A percentile compares a stretch with the other conserved stretches of the same genome.
Evolutionary conservation across 345 rosid genomes (phyloP).

Genomic region (Gossypium raimondii): DNA sequence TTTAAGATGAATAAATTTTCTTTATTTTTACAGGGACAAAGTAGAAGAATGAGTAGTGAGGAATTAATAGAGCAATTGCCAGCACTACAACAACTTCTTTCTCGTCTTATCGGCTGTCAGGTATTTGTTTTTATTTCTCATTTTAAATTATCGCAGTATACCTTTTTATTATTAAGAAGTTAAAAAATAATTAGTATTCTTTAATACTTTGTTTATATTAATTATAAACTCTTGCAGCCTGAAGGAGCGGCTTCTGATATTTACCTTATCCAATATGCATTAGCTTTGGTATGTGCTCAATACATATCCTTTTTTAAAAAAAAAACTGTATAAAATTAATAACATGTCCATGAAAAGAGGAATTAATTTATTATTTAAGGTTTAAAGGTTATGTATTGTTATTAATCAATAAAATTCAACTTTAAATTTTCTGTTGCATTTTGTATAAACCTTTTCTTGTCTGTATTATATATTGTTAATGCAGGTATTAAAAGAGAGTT

Average conservation of each 20-base stretch:
- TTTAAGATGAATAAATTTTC: neutral
- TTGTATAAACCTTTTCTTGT: neutral
- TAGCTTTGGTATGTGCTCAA: slow-evolving; percentile 59
- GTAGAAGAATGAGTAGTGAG: slow-evolving; percentile 54
- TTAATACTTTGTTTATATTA: too few relatives aligned
- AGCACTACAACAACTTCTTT: slow-evolving; percentile 86
- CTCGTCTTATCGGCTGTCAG: slow-evolving; percentile 76
- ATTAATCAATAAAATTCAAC: too few relatives aligned
- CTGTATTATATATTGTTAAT: neutral
- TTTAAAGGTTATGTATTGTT: too few relatives aligned
- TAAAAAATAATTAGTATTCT: too few relatives aligned
- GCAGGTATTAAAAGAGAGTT: slow-evolving; percentile 88
- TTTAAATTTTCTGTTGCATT: too few relatives aligned
- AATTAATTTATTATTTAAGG: too few relatives aligned
- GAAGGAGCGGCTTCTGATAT: slow-evolving; percentile 78
- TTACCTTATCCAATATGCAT: slow-evolving; percentile 79
- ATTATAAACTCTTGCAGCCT: slow-evolving; percentile 48
- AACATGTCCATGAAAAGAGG: too few relatives aligned
- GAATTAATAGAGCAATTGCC: slow-evolving; percentile 80
- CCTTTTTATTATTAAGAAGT: too few relatives aligned
- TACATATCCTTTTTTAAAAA: too few relatives aligned
- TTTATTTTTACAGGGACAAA: slow-evolving; percentile 45
- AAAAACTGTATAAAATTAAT: neutral
- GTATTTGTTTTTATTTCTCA: slow-evolving; percentile 25
- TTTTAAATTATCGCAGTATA: too few relatives aligned